Evolutionary conservation across 768 basidiomycete genomes (phyloP), one percentile per base, ranked within the genome.

Genomic region (Russula vinacea): DNA sequence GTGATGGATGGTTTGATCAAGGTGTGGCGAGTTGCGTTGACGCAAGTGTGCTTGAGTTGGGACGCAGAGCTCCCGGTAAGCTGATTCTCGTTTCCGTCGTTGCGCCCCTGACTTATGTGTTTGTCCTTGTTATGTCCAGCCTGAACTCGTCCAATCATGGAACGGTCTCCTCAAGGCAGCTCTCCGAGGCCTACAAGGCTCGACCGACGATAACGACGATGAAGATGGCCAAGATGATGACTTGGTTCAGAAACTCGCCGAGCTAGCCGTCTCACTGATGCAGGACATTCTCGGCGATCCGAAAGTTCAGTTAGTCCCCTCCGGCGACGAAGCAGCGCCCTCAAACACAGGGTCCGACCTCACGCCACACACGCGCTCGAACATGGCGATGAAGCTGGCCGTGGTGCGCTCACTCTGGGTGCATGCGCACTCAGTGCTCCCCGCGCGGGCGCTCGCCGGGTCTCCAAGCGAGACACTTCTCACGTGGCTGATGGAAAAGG

Each of bases 321-420:
- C 54, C 14, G 42, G 22, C 26, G 56, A 67, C 16, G 29, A 54
- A 3, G 26, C 56, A 22, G 22, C 58, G 17, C 39, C 62, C 5
- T 10, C 56, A 6, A 62, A 29, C 17, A 2, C 17, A 14, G 29
- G 40, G 7, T 44, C 58, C 58, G 64, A 65, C 32, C 33, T 70
- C 56, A 17, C 64, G 68, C 33, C 70, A 56, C 71, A 69, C 24
- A 56, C 60, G 9, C 74, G 69, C 29, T 77, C 73, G 62, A 83
- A 80, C 72, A 74, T 71, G 68, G 81, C 76, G 17, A 72, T 88
- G 58, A 89, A 86, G 71, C 72, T 91, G n/a, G 75, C 74, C 5
- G 73, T 88, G 22, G 77, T 84, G 10, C 80, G 80, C 26, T 78
- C 80, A n/a, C 78, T 90, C 40, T 90, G 88, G 88, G 68, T 72